Conservation (phyloP, 2,329 filamentous ascomycete genomes). For the Colletotrichum lupini region DNA sequence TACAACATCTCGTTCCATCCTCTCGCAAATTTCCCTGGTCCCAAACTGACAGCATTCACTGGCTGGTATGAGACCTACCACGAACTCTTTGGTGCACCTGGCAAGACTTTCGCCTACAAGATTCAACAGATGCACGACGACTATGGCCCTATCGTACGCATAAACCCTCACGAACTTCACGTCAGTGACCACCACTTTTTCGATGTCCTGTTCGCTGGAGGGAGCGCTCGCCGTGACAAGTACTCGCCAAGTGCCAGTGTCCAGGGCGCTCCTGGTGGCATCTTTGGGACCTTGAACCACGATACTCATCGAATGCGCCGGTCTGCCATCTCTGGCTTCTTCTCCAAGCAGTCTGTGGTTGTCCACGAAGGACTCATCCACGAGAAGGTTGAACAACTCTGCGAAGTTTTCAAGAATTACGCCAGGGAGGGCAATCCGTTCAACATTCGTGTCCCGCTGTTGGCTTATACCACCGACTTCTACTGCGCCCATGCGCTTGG, state of each 20-base stretch:
- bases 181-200: slow-evolving; percentile 32
- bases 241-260: background rate
- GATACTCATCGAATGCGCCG: slow-evolving; percentile 36
- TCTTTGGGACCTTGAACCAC: slow-evolving; percentile 45
- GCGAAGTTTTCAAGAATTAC: background rate
- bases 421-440: background rate
- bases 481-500: background rate
- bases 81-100: slow-evolving; percentile 37
- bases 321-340: slow-evolving; percentile 36
- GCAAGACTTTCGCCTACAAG: slow-evolving; percentile 11
- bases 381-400: background rate
- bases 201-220: slow-evolving; percentile 25
- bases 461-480: background rate
- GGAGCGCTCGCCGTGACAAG: slow-evolving; percentile 15
- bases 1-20: slow-evolving; percentile 33
- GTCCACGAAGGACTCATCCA: slow-evolving; percentile 27
- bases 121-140: slow-evolving; percentile 27
- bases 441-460: background rate
- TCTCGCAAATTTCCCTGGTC: slow-evolving; percentile 44
- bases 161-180: slow-evolving; percentile 36
- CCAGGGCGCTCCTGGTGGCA: slow-evolving; percentile 10
- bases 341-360: slow-evolving; percentile 37
- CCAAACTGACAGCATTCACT: slow-evolving; percentile 44
- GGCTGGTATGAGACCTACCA: slow-evolving; percentile 47
- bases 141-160: slow-evolving; percentile 36